Conservation (phyloP, 2,329 filamentous ascomycete species). For the Biscogniauxia mediterranea region DNA sequence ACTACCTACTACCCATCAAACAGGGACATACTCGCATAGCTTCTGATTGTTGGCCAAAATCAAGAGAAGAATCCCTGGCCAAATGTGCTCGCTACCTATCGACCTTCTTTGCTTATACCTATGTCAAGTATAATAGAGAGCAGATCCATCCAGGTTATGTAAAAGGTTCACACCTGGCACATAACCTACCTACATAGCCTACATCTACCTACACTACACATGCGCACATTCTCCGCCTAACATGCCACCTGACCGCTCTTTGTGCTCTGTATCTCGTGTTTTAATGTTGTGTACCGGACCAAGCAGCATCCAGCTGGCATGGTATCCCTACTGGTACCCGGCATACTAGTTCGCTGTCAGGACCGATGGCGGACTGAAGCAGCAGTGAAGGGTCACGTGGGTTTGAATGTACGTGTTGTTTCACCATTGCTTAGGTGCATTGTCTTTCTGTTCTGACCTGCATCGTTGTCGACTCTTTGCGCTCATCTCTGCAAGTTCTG, state of each 20-base stretch:
- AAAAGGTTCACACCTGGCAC: too few species aligned
- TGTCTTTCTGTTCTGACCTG: constrained; percentile 2
- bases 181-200: too few species aligned
- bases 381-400: constrained; percentile 27
- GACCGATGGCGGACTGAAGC: constrained; percentile 22
- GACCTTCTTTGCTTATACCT: background rate
- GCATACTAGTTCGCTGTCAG: background rate
- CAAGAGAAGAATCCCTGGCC: background rate
- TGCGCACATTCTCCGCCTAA: background rate
- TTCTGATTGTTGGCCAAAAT: background rate
- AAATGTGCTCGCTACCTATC: constrained; percentile 4
- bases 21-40: background rate
- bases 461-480: constrained; percentile 12
- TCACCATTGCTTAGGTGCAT: constrained; percentile 32
- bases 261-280: constrained; percentile 5
- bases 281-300: constrained; percentile 8
- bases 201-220: too few species aligned
- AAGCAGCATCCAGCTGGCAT: background rate
- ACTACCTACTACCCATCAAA: background rate
- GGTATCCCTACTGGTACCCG: background rate
- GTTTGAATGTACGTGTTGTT: constrained; percentile 24
- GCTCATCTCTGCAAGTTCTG: constrained; percentile 11
- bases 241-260: constrained; percentile 15
- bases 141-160: background rate
- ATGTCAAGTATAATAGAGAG: too few species aligned